Conservation (phyloP, 2,329 filamentous ascomycete species). For the Calycina marina region DNA sequence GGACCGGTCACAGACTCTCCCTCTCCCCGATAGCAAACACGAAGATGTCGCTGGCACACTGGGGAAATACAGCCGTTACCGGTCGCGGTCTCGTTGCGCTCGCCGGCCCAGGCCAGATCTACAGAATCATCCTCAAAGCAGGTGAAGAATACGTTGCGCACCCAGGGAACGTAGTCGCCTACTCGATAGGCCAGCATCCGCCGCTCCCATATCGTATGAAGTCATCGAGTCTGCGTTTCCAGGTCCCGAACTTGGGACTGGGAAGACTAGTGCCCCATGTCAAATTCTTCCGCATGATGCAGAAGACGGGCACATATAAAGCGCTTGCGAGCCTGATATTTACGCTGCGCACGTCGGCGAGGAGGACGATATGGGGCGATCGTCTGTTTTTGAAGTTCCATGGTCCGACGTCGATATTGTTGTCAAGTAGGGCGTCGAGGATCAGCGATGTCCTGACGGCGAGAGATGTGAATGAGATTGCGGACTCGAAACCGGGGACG, state of each 20-base stretch:
- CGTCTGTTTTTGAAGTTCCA: slow-evolving; percentile 81
- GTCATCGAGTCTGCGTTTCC: slow-evolving; percentile 57
- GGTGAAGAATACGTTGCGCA: slow-evolving; percentile 88
- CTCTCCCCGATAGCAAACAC: slow-evolving; percentile 63
- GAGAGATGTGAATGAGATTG: slow-evolving; percentile 80
- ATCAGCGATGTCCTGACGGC: slow-evolving; percentile 64
- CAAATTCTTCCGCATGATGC: slow-evolving; percentile 60
- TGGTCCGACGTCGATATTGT: slow-evolving; percentile 70
- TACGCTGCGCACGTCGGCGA: slow-evolving; percentile 57
- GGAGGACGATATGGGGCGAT: slow-evolving; percentile 86
- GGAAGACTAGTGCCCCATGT: slow-evolving; percentile 50
- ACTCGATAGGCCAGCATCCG: slow-evolving; percentile 58
- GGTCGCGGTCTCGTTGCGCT: slow-evolving; percentile 78
- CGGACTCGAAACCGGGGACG: slow-evolving; percentile 61
- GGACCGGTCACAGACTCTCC: slow-evolving; percentile 79
- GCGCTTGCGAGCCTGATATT: slow-evolving; percentile 49
- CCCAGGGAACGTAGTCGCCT: slow-evolving; percentile 83
- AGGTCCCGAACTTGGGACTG: slow-evolving; percentile 56
- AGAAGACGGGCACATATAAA: slow-evolving; percentile 59
- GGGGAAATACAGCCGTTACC: slow-evolving; percentile 81
- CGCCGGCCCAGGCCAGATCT: slow-evolving; percentile 76
- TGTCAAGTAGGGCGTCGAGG: slow-evolving; percentile 75
- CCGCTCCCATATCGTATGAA: slow-evolving; percentile 82
- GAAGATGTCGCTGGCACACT: slow-evolving; percentile 65
- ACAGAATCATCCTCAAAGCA: slow-evolving; percentile 64